These are phyloP conservation scores for Nannochloropsis oceanica DNA, from an alignment of 108 stramenopile genomes.

Conservation along the genomic window DNA sequence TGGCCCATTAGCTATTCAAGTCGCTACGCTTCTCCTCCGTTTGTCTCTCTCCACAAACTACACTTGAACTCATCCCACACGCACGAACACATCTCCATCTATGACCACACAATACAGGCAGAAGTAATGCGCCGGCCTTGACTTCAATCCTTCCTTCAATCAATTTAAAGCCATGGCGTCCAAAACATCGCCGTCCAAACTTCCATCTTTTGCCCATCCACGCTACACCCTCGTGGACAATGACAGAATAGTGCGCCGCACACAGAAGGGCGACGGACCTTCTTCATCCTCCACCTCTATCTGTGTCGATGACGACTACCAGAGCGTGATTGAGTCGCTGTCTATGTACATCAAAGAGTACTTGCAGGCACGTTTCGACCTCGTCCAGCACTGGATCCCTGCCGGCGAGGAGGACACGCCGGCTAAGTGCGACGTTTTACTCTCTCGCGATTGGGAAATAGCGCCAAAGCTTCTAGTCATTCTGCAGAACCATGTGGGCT, in stretches of 20 bases:
- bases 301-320: background rate
- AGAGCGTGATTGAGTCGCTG: background rate
- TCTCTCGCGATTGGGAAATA: background rate
- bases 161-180: too few species aligned
- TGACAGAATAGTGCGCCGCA: slow-evolving; percentile 8
- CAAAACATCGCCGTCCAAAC: background rate
- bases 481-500: slow-evolving; percentile 8
- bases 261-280: background rate
- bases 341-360: slow-evolving; percentile 4
- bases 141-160: too few species aligned
- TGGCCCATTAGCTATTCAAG: too few species aligned
- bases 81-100: too few species aligned
- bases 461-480: slow-evolving; percentile 4
- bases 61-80: too few species aligned
- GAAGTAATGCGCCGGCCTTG: too few species aligned
- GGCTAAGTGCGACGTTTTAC: background rate
- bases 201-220: slow-evolving; percentile 5
- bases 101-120: too few species aligned
- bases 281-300: too few species aligned
- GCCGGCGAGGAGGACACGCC: slow-evolving; percentile 6
- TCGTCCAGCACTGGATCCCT: background rate
- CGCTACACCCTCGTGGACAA: background rate
- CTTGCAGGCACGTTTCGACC: background rate
- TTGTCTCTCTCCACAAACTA: too few species aligned
- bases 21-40: too few species aligned